Evolutionary conservation across 2,329 filamentous ascomycete species (phyloP), one percentile per base, ranked within the genome.

Genomic region (Colletotrichum lupini): DNA sequence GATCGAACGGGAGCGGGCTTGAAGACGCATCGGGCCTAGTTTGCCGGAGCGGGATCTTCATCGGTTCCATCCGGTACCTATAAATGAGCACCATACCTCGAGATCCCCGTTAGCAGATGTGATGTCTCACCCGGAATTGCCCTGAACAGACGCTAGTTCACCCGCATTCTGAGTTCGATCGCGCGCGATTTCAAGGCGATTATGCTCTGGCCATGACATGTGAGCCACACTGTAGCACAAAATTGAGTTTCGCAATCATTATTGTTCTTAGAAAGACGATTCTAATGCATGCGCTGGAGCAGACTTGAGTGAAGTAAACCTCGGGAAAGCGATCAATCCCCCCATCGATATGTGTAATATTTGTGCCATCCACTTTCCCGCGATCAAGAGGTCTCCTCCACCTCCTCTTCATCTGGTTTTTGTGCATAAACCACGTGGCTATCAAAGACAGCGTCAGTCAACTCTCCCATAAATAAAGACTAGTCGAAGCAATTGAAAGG

Each of bases 391-490:
- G 42, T 4, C 6, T 46, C 42, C 19, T 46, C 42, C 30, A 16
- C 37, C 16, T n/a, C 37, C 30, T 46, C 7, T 1, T 5, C 28
- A 19, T 11, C 28, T 12, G 22, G 52, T 30, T 70, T 72, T 55
- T 75, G 74, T 14, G 68, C 72, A 32, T 72, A 72, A 4, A 72
- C 74, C 24, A 68, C 67, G 26, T 74, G 57, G 53, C 72, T 74
- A 16, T 11, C 5, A 16, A n/a, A 46, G 42, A n/a, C 5, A 8
- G 12, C 14, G 37, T 42, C 37, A 42, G 37, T 16, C 5, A 0
- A 16, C 5, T 14, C 37, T 42, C 37, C 5, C 14, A 42, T 14
- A 1, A 16, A 16, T 16, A 16, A 42, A 3, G 14, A 16, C 14
- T 16, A 14, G 14, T 42, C 14, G 14, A 42, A 42, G 12, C 12